phyloP scores from a whole-genome alignment of 2,329 filamentous ascomycete species.

The Aspergillus fischeri region DNA sequence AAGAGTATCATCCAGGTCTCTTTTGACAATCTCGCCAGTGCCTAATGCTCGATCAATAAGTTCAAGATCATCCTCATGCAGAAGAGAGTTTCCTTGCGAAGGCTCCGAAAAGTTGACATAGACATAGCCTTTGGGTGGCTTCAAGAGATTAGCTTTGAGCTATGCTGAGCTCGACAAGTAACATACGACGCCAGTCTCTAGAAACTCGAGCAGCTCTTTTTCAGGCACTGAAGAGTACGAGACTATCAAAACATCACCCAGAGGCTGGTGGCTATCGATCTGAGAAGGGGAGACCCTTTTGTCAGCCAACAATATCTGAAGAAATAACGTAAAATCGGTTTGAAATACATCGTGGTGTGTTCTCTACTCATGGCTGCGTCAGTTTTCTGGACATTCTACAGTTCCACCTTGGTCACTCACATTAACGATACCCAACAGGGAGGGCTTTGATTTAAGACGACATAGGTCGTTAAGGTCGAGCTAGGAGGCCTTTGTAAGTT shows the following conservation, averaged over 20 bases:
- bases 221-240: slow-evolving; percentile 25
- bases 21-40: slow-evolving; percentile 55
- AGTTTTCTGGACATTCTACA: not conserved
- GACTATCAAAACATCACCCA: slow-evolving; percentile 32
- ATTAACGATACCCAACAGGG: slow-evolving; percentile 14
- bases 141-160: not conserved
- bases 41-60: slow-evolving; percentile 53
- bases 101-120: slow-evolving; percentile 41
- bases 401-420: slow-evolving; percentile 9
- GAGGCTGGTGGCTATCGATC: slow-evolving; percentile 18
- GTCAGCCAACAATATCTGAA: not conserved
- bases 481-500: slow-evolving; percentile 3
- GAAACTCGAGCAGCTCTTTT: slow-evolving; percentile 23
- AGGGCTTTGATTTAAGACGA: slow-evolving; percentile 15
- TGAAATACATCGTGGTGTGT: slow-evolving; percentile 13
- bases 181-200: slow-evolving; percentile 19
- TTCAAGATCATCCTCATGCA: slow-evolving; percentile 43
- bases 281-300: not conserved
- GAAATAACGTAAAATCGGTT: not conserved
- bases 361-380: slow-evolving; percentile 5
- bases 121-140: slow-evolving; percentile 50
- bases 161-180: not conserved
- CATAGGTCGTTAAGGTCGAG: slow-evolving; percentile 20
- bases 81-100: slow-evolving; percentile 39
- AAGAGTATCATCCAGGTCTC: slow-evolving; percentile 44